Evolutionary conservation across 116 monocot genomes (phyloP).

Genomic region (Trichopus zeylanicus): DNA sequence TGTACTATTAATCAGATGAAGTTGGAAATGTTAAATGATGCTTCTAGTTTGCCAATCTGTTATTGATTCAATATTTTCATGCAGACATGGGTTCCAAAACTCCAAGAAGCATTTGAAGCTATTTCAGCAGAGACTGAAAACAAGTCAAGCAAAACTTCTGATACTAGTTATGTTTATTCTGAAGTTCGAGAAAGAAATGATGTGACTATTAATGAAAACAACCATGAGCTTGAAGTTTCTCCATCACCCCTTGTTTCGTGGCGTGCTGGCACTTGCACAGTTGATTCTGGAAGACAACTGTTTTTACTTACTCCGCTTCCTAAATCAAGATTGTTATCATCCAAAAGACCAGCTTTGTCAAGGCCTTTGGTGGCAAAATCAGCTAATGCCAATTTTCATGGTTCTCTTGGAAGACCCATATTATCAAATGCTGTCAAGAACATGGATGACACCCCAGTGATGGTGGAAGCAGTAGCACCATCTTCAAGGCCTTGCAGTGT

Average conservation of each 20-base stretch:
- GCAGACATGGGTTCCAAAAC: constrained; percentile 59
- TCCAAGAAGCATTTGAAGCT: constrained; percentile 29
- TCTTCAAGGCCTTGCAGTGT: constrained; percentile 5
- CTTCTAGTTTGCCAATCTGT: background rate
- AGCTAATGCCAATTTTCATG: constrained; percentile 2
- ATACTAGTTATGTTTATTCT: constrained; percentile 10
- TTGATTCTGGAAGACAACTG: constrained; percentile 55
- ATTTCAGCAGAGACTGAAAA: constrained; percentile 3
- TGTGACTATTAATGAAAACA: constrained; percentile 1
- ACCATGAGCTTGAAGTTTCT: constrained; percentile 49
- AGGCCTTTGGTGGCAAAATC: constrained; percentile 15
- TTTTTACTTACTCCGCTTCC: constrained; percentile 82
- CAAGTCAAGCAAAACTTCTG: background rate
- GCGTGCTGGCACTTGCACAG: constrained; percentile 36
- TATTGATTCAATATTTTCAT: constrained; percentile 1
- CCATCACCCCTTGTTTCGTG: constrained; percentile 84
- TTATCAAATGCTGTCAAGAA: background rate
- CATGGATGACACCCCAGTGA: background rate
- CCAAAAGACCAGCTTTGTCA: constrained; percentile 20
- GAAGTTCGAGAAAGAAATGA: constrained; percentile 11
- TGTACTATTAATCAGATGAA: background rate
- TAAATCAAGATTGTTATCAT: constrained; percentile 22
- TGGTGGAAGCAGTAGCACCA: constrained; percentile 2
- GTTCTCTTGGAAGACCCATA: constrained; percentile 7
- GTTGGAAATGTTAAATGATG: background rate